Base-by-base conservation (phyloP, 106 monocot genomes). In the Apostasia ramifera region DNA sequence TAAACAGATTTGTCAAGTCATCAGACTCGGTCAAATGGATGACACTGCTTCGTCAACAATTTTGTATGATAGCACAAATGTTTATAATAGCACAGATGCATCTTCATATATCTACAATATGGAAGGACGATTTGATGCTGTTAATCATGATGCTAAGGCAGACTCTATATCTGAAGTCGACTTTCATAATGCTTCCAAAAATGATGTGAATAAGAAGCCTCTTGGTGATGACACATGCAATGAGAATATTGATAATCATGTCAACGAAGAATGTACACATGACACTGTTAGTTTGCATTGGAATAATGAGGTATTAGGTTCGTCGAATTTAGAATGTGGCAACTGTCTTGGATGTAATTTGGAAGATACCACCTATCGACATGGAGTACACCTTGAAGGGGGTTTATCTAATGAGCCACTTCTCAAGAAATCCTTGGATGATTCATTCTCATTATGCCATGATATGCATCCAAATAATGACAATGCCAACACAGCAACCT, bases 51-150 rank as follows among this genome's bases (percentile, higher is more conserved):
- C 15, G 59, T 70, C 70, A 67, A 79, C 44, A 50, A 54, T 69
- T 74, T 66, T 76, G 14, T 46, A 66, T 61, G 81, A 82, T 69
- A 65, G 59, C n/a, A 72, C 45, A 64, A 74, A 56, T 58, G 41
- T 48, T 26, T 46, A 66, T 61, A 78, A 82, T 69, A 65, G 59
- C n/a, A 72, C 45, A 64, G 72, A 56, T 58, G 41, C 44, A 10
- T 10, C n/a, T 69, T 10, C 10, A 61, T 71, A 4, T 59, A n/a
- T 42, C 55, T 53, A 57, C 37, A 49, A 2, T 2, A 47, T 44
- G 9, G 59, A 66, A 69, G 66, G 49, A 2, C 51, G 48, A 14
- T 54, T 6, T 73, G 83, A 57, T 71, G 53, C 38, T 41, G 15
- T 37, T 67, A 14, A 44, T 56, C 12, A 55, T 52, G 55, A 74